These are phyloP conservation scores for Penicillium occitanis DNA, from an alignment of 2,329 filamentous ascomycete genomes.

Conservation along the genomic window DNA sequence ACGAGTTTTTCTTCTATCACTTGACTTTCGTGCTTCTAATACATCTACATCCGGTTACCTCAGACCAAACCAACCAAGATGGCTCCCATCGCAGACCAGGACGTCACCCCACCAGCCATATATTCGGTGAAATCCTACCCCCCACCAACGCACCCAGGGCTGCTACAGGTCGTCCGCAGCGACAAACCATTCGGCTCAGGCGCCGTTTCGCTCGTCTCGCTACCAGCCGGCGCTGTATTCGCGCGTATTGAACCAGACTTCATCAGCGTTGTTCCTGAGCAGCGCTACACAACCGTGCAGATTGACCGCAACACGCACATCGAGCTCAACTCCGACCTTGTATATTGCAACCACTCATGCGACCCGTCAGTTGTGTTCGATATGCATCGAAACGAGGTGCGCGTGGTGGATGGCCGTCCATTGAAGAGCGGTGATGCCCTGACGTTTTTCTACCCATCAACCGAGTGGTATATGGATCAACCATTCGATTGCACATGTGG, in stretches of 20 bases:
- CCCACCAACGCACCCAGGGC: background rate
- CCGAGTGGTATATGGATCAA: constrained; percentile 4
- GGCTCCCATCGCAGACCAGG: background rate
- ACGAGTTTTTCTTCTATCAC: background rate
- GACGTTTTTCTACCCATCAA: constrained; percentile 2
- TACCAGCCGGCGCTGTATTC: background rate
- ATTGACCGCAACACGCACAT: background rate
- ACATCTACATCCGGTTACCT: background rate
- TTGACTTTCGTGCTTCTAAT: background rate
- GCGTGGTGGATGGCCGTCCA: background rate
- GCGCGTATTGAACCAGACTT: background rate
- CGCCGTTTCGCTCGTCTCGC: background rate
- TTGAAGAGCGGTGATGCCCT: background rate
- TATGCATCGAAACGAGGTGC: background rate
- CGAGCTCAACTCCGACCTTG: constrained; percentile 1
- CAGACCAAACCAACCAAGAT: background rate
- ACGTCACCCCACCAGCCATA: background rate
- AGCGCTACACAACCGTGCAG: background rate
- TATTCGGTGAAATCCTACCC: background rate
- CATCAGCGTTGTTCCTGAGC: background rate
- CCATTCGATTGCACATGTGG: constrained; percentile 4
- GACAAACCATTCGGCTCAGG: background rate
- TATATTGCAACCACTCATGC: constrained; percentile 1
- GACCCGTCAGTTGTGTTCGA: background rate
- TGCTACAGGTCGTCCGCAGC: background rate